phyloP scores from a whole-genome alignment of 441 rosid species.

The Euphorbia celastroides region DNA sequence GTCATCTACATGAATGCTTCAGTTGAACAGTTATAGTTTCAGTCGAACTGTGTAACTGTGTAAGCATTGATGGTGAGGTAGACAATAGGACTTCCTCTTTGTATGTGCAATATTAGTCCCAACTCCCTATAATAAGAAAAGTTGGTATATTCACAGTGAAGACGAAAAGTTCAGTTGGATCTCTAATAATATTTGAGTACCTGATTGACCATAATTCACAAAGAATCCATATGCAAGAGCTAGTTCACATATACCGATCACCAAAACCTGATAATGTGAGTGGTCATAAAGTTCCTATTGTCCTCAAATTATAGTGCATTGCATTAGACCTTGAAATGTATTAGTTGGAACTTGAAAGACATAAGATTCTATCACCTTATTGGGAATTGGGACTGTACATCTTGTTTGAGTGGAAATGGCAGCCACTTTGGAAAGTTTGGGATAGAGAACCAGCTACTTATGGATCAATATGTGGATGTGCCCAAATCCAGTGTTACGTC shows the following conservation, averaged over 20 bases:
- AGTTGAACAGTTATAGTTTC: neutral
- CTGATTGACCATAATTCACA: neutral
- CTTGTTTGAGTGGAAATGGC: neutral
- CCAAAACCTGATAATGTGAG: too few species aligned
- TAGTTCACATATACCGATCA: too few species aligned
- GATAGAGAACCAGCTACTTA: too few species aligned
- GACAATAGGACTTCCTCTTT: neutral
- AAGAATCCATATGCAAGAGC: too few species aligned
- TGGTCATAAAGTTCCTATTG: too few species aligned
- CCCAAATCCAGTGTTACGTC: too few species aligned
- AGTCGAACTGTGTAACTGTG: neutral
- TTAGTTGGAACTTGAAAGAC: neutral
- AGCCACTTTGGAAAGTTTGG: too few species aligned
- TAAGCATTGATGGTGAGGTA: too few species aligned
- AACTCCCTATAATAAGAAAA: neutral
- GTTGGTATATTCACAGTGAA: neutral
- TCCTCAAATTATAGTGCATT: neutral
- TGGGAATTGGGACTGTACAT: neutral
- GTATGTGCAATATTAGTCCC: neutral
- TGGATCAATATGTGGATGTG: too few species aligned
- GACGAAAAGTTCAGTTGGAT: neutral
- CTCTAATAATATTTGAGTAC: neutral
- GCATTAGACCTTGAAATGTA: neutral
- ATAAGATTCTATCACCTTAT: neutral
- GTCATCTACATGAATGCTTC: neutral